Evolutionary conservation across 2,329 filamentous ascomycete genomes (phyloP).

Genomic region (Cladorrhinum sp.): DNA sequence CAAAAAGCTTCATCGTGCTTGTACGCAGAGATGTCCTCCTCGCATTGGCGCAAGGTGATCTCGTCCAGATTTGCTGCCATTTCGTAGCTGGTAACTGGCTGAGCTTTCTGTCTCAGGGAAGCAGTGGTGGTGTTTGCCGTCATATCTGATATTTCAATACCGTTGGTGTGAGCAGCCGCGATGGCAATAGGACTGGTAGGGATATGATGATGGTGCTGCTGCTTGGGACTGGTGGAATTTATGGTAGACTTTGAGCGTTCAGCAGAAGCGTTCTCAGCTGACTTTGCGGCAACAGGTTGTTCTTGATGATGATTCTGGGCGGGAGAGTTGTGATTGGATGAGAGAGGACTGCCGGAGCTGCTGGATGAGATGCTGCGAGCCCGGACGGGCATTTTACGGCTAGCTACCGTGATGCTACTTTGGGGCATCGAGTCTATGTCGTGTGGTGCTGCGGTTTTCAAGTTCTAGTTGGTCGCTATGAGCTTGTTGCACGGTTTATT

Average conservation of each 20-base stretch:
- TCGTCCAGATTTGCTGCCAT: constrained; percentile 28
- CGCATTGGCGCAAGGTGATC: constrained; percentile 37
- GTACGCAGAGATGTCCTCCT: constrained; percentile 43
- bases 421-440: constrained; percentile 8
- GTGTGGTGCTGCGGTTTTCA: constrained; percentile 1
- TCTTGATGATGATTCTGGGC: no score
- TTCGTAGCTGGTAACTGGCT: constrained; percentile 13
- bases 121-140: neutral
- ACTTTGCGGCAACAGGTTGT: neutral
- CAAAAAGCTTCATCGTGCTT: constrained; percentile 43
- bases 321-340: constrained; percentile 4
- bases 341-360: neutral
- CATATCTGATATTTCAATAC: neutral
- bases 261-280: neutral
- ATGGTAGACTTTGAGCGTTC: neutral
- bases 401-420: constrained; percentile 22
- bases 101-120: neutral
- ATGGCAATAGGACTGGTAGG: neutral
- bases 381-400: neutral
- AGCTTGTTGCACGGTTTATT: neutral
- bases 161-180: neutral
- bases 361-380: neutral
- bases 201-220: neutral
- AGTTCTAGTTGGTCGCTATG: neutral
- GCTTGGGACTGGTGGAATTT: neutral